Evolutionary conservation across 164 flowering plant species (phyloP).

Genomic region (Vitis amurensis): DNA sequence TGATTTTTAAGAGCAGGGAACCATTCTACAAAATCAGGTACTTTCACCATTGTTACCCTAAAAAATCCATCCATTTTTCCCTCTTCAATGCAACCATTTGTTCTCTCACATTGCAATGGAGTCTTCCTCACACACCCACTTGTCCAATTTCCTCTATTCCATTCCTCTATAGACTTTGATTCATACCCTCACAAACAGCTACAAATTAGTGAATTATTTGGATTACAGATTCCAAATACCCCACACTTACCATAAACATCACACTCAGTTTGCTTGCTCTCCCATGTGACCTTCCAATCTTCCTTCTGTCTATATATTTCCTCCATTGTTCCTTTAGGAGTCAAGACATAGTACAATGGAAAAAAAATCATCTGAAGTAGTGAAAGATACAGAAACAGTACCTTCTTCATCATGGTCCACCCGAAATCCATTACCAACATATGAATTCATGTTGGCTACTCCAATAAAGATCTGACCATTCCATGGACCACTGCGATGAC

Average conservation of each 20-base stretch:
- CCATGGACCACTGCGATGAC: not conserved
- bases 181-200: not conserved
- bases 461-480: too few species aligned
- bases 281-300: not conserved
- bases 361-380: not conserved
- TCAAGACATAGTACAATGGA: fast-evolving
- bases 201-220: too few species aligned
- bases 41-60: not conserved
- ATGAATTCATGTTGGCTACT: not conserved
- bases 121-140: too few species aligned
- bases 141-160: not conserved
- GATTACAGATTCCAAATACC: too few species aligned
- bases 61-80: not conserved
- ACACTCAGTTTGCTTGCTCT: not conserved
- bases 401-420: too few species aligned
- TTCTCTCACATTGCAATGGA: too few species aligned
- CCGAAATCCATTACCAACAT: not conserved
- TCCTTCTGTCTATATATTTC: not conserved
- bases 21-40: not conserved
- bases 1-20: too few species aligned
- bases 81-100: not conserved
- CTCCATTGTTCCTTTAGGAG: not conserved
- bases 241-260: too few species aligned
- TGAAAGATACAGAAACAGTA: not conserved
- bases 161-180: not conserved